These are phyloP conservation scores for Gastrolobium villosum DNA, from an alignment of 306 rosid species.

Conservation along the genomic window DNA sequence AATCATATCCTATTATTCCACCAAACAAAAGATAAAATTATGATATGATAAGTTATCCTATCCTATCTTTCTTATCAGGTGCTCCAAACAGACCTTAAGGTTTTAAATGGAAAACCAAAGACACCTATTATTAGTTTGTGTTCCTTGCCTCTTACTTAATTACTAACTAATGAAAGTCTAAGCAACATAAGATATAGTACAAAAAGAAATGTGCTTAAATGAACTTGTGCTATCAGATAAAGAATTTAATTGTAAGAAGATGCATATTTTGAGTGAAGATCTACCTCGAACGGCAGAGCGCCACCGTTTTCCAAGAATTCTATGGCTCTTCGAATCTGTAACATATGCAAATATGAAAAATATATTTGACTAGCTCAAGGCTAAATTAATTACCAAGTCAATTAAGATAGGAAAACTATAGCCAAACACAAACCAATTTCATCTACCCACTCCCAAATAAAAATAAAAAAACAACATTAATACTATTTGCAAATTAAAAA, in stretches of 20 bases:
- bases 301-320: not conserved
- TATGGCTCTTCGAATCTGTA: conserved; percentile 13
- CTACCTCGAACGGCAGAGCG: conserved; percentile 19
- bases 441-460: too few species aligned
- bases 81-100: too few species aligned
- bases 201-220: too few species aligned
- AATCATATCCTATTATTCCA: too few species aligned
- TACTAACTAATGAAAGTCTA: too few species aligned
- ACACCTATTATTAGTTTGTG: not conserved
- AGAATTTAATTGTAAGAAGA: not conserved
- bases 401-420: not conserved
- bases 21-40: too few species aligned
- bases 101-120: too few species aligned
- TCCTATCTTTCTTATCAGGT: too few species aligned
- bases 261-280: conserved; percentile 7
- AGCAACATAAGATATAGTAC: not conserved
- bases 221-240: not conserved
- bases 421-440: too few species aligned
- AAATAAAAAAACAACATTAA: too few species aligned
- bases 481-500: too few species aligned
- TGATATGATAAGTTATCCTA: too few species aligned
- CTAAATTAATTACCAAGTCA: conserved; percentile 1
- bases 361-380: not conserved
- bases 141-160: not conserved
- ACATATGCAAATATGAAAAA: not conserved